Conservation (phyloP, 2,329 filamentous ascomycete species). For the Neofusicoccum sp. region DNA sequence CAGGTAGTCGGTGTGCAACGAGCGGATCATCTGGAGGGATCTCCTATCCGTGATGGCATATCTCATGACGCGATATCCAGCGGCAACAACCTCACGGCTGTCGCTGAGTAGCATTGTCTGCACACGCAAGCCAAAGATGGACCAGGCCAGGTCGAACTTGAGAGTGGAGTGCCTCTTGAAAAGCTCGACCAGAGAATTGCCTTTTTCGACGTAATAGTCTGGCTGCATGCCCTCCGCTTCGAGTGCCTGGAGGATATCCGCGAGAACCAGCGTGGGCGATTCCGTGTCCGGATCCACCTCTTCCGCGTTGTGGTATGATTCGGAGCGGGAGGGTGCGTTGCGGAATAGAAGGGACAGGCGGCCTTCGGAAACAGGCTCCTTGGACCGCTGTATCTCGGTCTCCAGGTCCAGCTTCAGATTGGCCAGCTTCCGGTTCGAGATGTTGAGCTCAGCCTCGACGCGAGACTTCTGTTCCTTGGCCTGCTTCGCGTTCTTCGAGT, state of each 20-base stretch:
- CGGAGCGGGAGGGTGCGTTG: conserved; percentile 57
- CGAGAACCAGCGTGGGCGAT: conserved; percentile 87
- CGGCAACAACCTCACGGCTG: conserved; percentile 91
- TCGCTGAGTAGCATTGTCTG: conserved; percentile 96
- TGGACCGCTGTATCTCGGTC: conserved; percentile 61
- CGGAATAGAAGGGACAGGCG: conserved; percentile 62
- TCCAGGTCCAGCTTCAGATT: conserved; percentile 62
- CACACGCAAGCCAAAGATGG: conserved; percentile 88
- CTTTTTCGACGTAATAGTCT: conserved; percentile 92
- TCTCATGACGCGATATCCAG: conserved; percentile 88
- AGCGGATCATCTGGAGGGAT: conserved; percentile 85
- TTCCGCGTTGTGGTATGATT: conserved; percentile 48
- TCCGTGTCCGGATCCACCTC: conserved; percentile 73
- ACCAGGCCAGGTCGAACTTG: conserved; percentile 97
- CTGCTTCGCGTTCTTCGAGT: conserved; percentile 94
- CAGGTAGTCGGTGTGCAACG: conserved; percentile 86
- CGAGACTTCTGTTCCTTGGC: conserved; percentile 66
- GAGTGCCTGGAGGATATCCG: conserved; percentile 86
- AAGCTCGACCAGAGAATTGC: conserved; percentile 92
- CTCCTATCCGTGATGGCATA: conserved; percentile 92
- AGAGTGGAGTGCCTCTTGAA: conserved; percentile 90
- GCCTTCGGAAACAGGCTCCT: conserved; percentile 56
- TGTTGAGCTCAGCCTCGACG: conserved; percentile 82
- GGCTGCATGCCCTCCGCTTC: conserved; percentile 85
- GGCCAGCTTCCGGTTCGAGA: conserved; percentile 74